phyloP scores from a whole-genome alignment of 768 basidiomycete species.

The Tylopilus sp. region DNA sequence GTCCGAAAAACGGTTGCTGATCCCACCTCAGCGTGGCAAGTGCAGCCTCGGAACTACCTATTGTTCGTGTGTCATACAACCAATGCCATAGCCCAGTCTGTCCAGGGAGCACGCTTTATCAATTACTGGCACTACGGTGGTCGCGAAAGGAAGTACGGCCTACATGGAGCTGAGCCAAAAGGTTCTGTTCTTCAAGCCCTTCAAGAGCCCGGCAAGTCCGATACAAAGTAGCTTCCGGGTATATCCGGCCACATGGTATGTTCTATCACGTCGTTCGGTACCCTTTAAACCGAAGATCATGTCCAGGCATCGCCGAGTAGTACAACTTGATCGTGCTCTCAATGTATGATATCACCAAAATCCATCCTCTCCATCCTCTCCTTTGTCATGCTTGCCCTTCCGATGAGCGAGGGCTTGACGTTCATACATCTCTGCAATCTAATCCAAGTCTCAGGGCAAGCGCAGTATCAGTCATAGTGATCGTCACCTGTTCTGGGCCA shows the following conservation, averaged over 20 bases:
- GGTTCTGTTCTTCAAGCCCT: slow-evolving; percentile 50
- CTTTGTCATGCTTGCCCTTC: slow-evolving; percentile 62
- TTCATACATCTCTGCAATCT: slow-evolving; percentile 95
- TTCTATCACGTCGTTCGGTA: not conserved
- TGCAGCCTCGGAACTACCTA: slow-evolving; percentile 94
- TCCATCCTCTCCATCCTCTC: slow-evolving; percentile 64
- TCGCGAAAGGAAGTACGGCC: slow-evolving; percentile 63
- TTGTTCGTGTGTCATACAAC: slow-evolving; percentile 93
- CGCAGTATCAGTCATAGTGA: not conserved
- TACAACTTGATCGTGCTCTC: slow-evolving; percentile 8
- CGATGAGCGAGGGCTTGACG: slow-evolving; percentile 80
- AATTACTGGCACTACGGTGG: slow-evolving; percentile 93
- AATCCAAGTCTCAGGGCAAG: slow-evolving; percentile 4
- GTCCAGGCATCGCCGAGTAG: slow-evolving; percentile 13
- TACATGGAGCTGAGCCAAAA: slow-evolving; percentile 31
- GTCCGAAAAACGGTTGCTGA: slow-evolving; percentile 1
- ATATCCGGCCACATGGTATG: not conserved
- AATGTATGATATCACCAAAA: slow-evolving; percentile 58
- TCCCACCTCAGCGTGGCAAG: slow-evolving; percentile 72
- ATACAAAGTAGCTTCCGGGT: slow-evolving; percentile 15
- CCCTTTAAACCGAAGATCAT: not conserved
- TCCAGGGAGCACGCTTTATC: slow-evolving; percentile 82
- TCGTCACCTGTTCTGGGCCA: slow-evolving; percentile 79
- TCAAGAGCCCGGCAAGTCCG: slow-evolving; percentile 36
- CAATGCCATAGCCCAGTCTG: slow-evolving; percentile 80